Evolutionary conservation across 2,329 filamentous ascomycete genomes (phyloP).

Genomic region (Trichoderma sp.): DNA sequence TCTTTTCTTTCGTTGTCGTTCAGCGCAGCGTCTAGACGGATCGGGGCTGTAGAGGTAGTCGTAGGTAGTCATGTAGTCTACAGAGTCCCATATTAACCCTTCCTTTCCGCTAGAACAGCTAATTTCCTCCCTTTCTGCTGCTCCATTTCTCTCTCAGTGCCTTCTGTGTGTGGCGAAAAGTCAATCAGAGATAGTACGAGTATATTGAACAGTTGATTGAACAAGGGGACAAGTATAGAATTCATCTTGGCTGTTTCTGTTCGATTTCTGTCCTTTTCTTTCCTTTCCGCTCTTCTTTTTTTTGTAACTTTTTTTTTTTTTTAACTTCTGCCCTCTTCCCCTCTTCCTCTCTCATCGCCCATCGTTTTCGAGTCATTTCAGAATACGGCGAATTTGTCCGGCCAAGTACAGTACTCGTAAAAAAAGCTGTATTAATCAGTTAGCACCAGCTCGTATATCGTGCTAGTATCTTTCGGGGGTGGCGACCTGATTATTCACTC

Average conservation of each 20-base stretch:
- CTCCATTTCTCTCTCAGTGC: neutral
- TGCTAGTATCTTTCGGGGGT: neutral
- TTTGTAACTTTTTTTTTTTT: neutral
- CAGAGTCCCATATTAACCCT: neutral
- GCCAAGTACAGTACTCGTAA: neutral
- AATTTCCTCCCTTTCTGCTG: neutral
- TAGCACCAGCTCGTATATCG: neutral
- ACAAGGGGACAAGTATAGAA: neutral
- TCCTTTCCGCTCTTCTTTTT: neutral
- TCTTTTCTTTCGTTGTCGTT: neutral
- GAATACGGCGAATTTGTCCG: neutral
- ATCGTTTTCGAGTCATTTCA: neutral
- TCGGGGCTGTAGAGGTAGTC: neutral
- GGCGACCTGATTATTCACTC: slow-evolving; percentile 16
- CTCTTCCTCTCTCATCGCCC: neutral
- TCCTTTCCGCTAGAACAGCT: neutral
- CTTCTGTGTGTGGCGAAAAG: neutral
- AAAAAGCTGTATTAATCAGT: neutral
- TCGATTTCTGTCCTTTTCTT: neutral
- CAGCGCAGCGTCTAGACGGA: neutral
- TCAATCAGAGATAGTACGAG: neutral
- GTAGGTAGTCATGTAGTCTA: neutral
- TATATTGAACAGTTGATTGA: neutral
- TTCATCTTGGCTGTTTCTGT: neutral
- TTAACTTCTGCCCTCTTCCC: neutral